These are phyloP conservation scores for Mikania micrantha DNA, from an alignment of 129 eudicot genomes.

Conservation along the genomic window DNA sequence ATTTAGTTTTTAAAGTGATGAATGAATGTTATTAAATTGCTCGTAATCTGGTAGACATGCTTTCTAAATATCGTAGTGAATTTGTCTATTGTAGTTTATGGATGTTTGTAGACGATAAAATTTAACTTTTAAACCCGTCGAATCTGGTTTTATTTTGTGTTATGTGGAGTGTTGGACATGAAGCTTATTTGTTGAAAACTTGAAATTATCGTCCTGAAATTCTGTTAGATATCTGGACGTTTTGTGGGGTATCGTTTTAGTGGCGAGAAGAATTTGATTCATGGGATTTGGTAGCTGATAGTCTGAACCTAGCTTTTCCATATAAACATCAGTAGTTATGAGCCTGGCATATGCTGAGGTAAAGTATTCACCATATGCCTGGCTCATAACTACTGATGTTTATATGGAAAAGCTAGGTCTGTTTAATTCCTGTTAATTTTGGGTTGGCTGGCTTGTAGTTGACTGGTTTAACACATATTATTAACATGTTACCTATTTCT, in stretches of 20 bases:
- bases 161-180: constrained; percentile 3
- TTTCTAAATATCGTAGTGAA: constrained; percentile 2
- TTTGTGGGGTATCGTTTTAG: neutral
- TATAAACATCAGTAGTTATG: neutral
- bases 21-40: constrained; percentile 1
- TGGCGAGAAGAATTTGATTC: neutral
- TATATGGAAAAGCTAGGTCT: neutral
- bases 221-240: neutral
- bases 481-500: neutral
- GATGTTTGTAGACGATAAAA: neutral
- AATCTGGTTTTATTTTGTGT: neutral
- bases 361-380: neutral
- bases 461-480: neutral
- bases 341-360: neutral
- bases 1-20: neutral
- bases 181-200: neutral
- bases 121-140: neutral
- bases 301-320: neutral
- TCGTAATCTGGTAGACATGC: constrained; percentile 2
- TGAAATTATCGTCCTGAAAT: too few species aligned
- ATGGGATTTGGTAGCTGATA: neutral
- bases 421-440: neutral
- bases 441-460: neutral
- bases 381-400: neutral
- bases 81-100: constrained; percentile 1